Conservation (phyloP, 306 rosid species). For the Notholithocarpus densiflorus region DNA sequence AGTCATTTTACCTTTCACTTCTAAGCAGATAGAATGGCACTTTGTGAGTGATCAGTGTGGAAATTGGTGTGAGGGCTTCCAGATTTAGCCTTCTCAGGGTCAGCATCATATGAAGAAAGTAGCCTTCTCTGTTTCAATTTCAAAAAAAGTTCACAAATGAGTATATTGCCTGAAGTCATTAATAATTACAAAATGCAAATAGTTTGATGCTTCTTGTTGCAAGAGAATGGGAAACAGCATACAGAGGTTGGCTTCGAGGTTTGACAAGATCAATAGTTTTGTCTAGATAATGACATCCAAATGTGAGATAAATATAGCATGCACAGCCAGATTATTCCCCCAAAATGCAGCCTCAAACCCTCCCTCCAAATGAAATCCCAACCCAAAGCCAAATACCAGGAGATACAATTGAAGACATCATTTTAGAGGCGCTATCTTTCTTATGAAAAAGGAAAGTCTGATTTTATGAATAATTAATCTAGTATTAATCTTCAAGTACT, state of each 20-base stretch:
- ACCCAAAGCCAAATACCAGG: too few relatives aligned
- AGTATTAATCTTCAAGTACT: too few relatives aligned
- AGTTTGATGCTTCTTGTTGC: not conserved
- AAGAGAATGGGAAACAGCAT: not conserved
- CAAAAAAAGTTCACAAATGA: not conserved
- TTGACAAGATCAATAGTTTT: not conserved
- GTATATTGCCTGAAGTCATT: not conserved
- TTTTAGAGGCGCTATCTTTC: too few relatives aligned
- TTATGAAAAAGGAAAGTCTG: too few relatives aligned
- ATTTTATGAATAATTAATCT: too few relatives aligned
- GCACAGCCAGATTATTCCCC: not conserved
- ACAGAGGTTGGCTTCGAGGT: not conserved
- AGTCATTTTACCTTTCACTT: constrained; percentile 10
- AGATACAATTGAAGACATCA: too few relatives aligned
- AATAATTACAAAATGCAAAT: not conserved
- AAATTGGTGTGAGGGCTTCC: constrained; percentile 25
- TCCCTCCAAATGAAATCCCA: too few relatives aligned
- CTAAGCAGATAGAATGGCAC: constrained; percentile 56
- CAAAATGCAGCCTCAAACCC: too few relatives aligned
- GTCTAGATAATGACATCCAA: not conserved
- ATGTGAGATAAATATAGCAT: not conserved
- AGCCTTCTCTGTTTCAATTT: constrained; percentile 51
- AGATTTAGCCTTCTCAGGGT: constrained; percentile 37
- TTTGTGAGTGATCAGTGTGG: constrained; percentile 38
- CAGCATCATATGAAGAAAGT: constrained; percentile 49